phyloP scores from a whole-genome alignment of 2,329 filamentous ascomycete genomes.

The Sclerotiophoma versabilis region DNA sequence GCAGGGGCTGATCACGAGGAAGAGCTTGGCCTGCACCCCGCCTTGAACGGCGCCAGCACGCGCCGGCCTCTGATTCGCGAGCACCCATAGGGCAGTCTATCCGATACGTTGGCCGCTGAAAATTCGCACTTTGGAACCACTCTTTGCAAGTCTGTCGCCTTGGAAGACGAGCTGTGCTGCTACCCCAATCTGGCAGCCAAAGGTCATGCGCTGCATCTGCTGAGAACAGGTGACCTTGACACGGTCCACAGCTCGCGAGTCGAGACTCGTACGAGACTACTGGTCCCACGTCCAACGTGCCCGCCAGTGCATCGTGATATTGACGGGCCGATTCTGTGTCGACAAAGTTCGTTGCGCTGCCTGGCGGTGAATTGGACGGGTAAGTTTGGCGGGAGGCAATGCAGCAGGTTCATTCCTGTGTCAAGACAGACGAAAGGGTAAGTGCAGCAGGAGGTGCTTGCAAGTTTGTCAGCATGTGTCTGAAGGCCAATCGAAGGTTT shows the following conservation, averaged over 20 bases:
- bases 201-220: slow-evolving; percentile 13
- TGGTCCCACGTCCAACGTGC: slow-evolving; percentile 2
- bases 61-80: slow-evolving; percentile 14
- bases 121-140: slow-evolving; percentile 19
- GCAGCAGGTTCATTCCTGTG: background rate
- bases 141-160: slow-evolving; percentile 12
- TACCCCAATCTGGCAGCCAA: slow-evolving; percentile 14
- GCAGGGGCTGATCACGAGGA: slow-evolving; percentile 9
- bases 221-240: slow-evolving; percentile 17
- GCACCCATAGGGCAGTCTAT: slow-evolving; percentile 1
- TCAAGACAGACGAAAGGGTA: background rate
- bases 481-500: background rate
- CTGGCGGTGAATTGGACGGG: background rate
- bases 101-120: slow-evolving; percentile 16
- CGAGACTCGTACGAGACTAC: slow-evolving; percentile 25
- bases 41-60: slow-evolving; percentile 14
- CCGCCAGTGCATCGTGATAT: slow-evolving; percentile 20
- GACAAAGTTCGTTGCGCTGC: background rate
- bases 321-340: slow-evolving; percentile 3
- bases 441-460: background rate
- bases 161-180: slow-evolving; percentile 1
- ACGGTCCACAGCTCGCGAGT: slow-evolving; percentile 18
- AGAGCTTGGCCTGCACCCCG: slow-evolving; percentile 15
- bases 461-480: background rate
- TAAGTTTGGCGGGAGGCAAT: background rate